These are phyloP conservation scores for Paecilomyces niveus DNA, from an alignment of 2,329 filamentous ascomycete species.

Conservation along the genomic window DNA sequence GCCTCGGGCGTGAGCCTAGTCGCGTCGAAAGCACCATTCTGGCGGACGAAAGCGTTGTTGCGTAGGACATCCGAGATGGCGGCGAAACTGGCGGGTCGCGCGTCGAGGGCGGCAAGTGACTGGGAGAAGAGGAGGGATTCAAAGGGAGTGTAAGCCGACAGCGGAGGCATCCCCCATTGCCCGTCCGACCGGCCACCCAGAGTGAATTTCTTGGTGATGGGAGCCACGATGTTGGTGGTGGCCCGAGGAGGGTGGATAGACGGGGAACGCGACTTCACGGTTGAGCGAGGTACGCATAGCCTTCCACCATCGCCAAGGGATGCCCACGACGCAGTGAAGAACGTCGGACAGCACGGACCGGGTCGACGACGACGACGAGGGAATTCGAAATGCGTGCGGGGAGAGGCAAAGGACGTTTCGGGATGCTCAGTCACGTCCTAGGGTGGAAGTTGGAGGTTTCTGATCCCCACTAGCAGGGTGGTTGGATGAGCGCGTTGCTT, in stretches of 20 bases:
- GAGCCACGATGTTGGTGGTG: slow-evolving; percentile 26
- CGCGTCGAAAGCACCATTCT: slow-evolving; percentile 64
- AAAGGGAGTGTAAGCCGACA: slow-evolving; percentile 69
- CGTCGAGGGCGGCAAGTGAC: slow-evolving; percentile 62
- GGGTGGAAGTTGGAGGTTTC: neutral
- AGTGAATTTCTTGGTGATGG: slow-evolving; percentile 24
- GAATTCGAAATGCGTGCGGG: neutral
- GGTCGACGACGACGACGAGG: neutral
- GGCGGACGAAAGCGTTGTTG: slow-evolving; percentile 64
- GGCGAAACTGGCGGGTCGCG: slow-evolving; percentile 58
- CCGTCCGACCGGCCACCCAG: slow-evolving; percentile 31
- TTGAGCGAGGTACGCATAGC: slow-evolving; percentile 5
- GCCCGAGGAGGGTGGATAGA: slow-evolving; percentile 3
- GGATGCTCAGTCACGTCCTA: neutral
- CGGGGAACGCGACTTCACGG: neutral
- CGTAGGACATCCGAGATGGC: slow-evolving; percentile 68
- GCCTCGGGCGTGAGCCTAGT: slow-evolving; percentile 68
- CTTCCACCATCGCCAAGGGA: neutral
- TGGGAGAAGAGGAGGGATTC: slow-evolving; percentile 83
- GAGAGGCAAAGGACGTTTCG: neutral
- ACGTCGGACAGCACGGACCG: neutral
- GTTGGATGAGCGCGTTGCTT: neutral
- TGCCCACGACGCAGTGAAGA: neutral
- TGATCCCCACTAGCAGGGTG: neutral
- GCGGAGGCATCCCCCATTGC: slow-evolving; percentile 51